phyloP scores from a whole-genome alignment of 768 basidiomycete genomes.

The Lentinus tigrinus region DNA sequence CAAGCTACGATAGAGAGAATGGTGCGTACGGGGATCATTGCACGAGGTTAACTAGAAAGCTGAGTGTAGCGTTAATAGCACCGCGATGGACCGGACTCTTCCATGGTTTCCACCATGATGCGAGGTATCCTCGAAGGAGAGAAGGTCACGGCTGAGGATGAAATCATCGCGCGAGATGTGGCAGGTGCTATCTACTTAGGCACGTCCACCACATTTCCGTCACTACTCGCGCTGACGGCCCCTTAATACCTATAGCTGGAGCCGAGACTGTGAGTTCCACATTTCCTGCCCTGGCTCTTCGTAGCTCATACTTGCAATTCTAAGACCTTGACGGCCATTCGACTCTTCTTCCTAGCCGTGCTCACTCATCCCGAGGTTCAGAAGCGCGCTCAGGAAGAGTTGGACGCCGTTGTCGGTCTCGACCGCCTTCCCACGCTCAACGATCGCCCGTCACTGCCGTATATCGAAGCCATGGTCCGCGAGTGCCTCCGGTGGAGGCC shows the following conservation, averaged over 20 bases:
- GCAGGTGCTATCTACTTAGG: not conserved
- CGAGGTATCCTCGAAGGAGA: not conserved
- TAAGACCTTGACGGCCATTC: slow-evolving; percentile 29
- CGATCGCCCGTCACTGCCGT: slow-evolving; percentile 13
- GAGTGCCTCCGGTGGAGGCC: slow-evolving; percentile 17
- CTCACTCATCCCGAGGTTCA: slow-evolving; percentile 12
- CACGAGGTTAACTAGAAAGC: no score
- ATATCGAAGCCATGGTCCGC: not conserved
- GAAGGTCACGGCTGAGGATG: not conserved
- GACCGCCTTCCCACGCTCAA: slow-evolving; percentile 15
- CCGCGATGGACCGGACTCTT: not conserved
- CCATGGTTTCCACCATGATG: not conserved
- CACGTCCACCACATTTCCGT: not conserved
- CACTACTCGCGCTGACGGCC: not conserved
- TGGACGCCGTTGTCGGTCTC: slow-evolving; percentile 12
- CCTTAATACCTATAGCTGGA: not conserved
- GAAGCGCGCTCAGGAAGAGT: slow-evolving; percentile 14
- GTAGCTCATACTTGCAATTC: slow-evolving; percentile 38
- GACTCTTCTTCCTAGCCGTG: slow-evolving; percentile 14
- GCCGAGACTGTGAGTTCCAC: slow-evolving; percentile 1
- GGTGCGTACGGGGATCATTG: not conserved
- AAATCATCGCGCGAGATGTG: not conserved
- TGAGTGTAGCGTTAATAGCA: no score
- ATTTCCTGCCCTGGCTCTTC: slow-evolving; percentile 32
- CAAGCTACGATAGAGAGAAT: not conserved